Evolutionary conservation across 768 basidiomycete genomes (phyloP).

Genomic region (Serendipita sp.): DNA sequence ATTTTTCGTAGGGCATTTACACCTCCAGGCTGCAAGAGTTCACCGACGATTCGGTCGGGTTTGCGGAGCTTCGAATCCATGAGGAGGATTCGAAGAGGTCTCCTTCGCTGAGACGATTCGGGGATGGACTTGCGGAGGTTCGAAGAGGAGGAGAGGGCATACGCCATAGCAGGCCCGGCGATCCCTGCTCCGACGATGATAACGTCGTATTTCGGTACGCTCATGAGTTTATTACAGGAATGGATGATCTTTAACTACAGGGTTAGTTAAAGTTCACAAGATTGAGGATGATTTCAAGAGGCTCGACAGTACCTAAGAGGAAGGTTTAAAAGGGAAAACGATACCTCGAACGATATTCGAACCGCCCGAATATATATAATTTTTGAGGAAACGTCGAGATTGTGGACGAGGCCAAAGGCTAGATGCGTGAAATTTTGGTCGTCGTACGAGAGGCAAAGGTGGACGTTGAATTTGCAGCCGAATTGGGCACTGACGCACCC

Average conservation of each 20-base stretch:
- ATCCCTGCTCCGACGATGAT: slow-evolving; percentile 87
- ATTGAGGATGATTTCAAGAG: too few species aligned
- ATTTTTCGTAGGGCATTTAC: slow-evolving; percentile 57
- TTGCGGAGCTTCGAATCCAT: slow-evolving; percentile 84
- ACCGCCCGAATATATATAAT: not conserved
- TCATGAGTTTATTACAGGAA: not conserved
- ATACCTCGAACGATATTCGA: not conserved
- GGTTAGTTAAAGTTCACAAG: not conserved
- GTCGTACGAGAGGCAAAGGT: not conserved
- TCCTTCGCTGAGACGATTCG: slow-evolving; percentile 19
- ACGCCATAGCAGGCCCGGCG: slow-evolving; percentile 75
- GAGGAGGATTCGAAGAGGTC: slow-evolving; percentile 61
- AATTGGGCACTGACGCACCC: too few species aligned
- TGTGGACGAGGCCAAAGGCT: slow-evolving; percentile 1
- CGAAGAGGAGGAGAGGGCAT: slow-evolving; percentile 54
- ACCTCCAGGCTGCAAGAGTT: slow-evolving; percentile 89
- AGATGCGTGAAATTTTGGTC: not conserved
- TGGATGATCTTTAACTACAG: not conserved
- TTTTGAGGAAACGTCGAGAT: not conserved
- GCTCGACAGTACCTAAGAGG: too few species aligned
- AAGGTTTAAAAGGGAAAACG: not conserved
- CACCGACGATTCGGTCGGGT: slow-evolving; percentile 95
- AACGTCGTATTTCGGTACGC: slow-evolving; percentile 39
- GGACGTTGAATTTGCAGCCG: too few species aligned
- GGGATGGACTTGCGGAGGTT: slow-evolving; percentile 14